Evolutionary conservation across 2,329 filamentous ascomycete genomes (phyloP).

Genomic region (Didymella exigua): DNA sequence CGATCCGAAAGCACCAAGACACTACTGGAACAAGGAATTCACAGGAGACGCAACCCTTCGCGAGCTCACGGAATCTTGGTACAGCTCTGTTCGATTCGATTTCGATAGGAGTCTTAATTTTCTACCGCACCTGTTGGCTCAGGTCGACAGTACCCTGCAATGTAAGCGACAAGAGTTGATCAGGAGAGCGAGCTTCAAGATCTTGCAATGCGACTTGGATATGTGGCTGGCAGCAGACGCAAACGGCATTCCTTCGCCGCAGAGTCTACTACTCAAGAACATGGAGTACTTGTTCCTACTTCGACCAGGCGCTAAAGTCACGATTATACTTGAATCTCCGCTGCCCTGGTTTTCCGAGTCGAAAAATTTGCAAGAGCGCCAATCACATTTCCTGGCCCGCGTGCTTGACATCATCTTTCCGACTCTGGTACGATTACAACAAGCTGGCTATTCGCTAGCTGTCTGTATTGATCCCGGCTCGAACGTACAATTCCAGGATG

Average conservation of each 20-base stretch:
- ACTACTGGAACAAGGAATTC: slow-evolving; percentile 16
- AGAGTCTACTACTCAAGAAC: slow-evolving; percentile 9
- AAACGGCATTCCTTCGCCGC: slow-evolving; percentile 11
- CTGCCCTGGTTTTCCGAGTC: slow-evolving; percentile 9
- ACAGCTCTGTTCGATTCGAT: slow-evolving; percentile 14
- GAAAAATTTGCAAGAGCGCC: slow-evolving; percentile 10
- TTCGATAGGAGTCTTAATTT: slow-evolving; percentile 15
- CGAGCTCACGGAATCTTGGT: slow-evolving; percentile 14
- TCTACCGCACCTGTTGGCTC: slow-evolving; percentile 12
- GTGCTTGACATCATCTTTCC: slow-evolving; percentile 13
- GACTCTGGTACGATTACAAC: neutral
- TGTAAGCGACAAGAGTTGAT: slow-evolving; percentile 10
- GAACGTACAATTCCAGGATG: slow-evolving; percentile 7
- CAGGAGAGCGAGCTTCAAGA: slow-evolving; percentile 13
- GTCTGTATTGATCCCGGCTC: slow-evolving; percentile 13
- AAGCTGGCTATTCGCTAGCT: slow-evolving; percentile 1
- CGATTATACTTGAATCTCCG: slow-evolving; percentile 7
- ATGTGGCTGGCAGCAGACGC: slow-evolving; percentile 10
- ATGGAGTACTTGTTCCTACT: slow-evolving; percentile 14
- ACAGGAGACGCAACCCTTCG: slow-evolving; percentile 10
- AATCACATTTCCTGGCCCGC: slow-evolving; percentile 5
- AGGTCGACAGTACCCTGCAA: slow-evolving; percentile 8
- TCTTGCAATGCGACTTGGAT: slow-evolving; percentile 11
- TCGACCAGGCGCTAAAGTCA: slow-evolving; percentile 7
- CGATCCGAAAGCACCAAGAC: slow-evolving; percentile 16